Percentiles rank a stretch among this genome's conserved stretches.
Conservation (phyloP, 345 rosid genomes). For the Kandelia obovata region DNA sequence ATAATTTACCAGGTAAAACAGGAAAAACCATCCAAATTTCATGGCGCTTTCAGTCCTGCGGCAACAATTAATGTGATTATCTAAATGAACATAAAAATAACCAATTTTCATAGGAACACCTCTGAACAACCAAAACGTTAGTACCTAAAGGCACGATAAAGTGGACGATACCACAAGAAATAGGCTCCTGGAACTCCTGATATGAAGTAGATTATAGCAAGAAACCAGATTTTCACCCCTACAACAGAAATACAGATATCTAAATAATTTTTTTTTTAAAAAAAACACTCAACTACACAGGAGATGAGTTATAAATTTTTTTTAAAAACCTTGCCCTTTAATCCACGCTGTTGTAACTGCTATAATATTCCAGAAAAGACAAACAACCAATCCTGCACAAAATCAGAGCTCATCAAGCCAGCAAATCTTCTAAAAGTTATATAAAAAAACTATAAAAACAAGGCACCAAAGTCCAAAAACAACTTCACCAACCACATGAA, state of each 20-base stretch:
- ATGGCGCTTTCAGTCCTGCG: conserved; percentile 33
- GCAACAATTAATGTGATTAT: not conserved
- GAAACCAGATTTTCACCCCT: conserved; percentile 96
- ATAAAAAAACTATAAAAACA: not conserved
- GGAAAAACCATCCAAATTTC: conserved; percentile 35
- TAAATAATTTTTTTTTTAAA: not conserved
- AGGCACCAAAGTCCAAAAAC: not conserved
- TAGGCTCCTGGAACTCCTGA: conserved; percentile 72
- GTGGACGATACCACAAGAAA: conserved; percentile 74
- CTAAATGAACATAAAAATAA: not conserved
- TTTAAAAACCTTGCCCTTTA: conserved; percentile 65
- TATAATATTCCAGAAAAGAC: conserved; percentile 82
- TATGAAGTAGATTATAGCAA: conserved; percentile 86
- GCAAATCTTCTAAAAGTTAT: not conserved
- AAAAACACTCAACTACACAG: not conserved
- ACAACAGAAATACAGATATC: conserved; percentile 11
- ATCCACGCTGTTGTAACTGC: conserved; percentile 86
- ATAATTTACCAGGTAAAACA: conserved; percentile 21
- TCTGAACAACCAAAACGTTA: not conserved
- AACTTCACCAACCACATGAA: no score
- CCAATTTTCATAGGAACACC: not conserved
- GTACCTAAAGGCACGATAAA: conserved; percentile 89
- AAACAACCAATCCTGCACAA: conserved; percentile 68
- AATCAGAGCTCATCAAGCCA: conserved; percentile 3
- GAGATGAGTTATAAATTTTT: not conserved